A percentile compares a stretch with the other conserved stretches of the same genome.
These are phyloP conservation scores for Tylopilus vinaceipallidus DNA, from an alignment of 768 basidiomycete genomes.

Conservation along the genomic window DNA sequence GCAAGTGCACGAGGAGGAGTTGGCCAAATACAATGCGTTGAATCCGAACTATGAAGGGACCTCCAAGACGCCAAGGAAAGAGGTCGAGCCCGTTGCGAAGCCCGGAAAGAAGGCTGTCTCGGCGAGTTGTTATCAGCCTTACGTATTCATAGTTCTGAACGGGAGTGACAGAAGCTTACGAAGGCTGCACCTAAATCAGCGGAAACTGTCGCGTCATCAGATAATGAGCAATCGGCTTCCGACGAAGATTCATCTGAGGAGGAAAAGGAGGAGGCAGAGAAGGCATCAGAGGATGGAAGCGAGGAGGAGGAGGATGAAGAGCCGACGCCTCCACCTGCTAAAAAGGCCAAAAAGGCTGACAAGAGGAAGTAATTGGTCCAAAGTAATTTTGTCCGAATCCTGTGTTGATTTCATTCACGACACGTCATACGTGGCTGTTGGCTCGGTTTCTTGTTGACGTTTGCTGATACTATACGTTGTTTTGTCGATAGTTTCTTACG, in stretches of 20 bases:
- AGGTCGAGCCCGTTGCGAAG: constrained; percentile 29
- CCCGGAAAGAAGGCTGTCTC: constrained; percentile 22
- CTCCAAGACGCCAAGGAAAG: constrained; percentile 32
- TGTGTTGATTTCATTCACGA: constrained; percentile 10
- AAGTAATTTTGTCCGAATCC: background rate
- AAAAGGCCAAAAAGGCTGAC: constrained; percentile 29
- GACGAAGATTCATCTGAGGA: constrained; percentile 24
- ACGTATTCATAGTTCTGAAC: constrained; percentile 16
- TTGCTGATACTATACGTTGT: constrained; percentile 25
- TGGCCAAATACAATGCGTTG: constrained; percentile 62
- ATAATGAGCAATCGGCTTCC: constrained; percentile 31
- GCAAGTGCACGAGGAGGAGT: constrained; percentile 58
- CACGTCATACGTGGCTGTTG: constrained; percentile 2
- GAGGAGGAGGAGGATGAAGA: constrained; percentile 29
- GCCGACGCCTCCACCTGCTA: constrained; percentile 29
- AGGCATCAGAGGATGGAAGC: constrained; percentile 20
- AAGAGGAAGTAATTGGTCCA: constrained; percentile 23
- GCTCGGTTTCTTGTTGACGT: constrained; percentile 2
- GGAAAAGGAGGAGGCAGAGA: constrained; percentile 20
- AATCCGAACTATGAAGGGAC: constrained; percentile 47
- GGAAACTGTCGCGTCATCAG: constrained; percentile 25
- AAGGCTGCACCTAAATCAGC: constrained; percentile 27
- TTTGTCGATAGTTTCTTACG: constrained; percentile 30
- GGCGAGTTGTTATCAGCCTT: constrained; percentile 18
- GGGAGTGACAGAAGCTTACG: constrained; percentile 20